phyloP scores from a whole-genome alignment of 495 filamentous ascomycete genomes.

The Opeltia flavorubescens region DNA sequence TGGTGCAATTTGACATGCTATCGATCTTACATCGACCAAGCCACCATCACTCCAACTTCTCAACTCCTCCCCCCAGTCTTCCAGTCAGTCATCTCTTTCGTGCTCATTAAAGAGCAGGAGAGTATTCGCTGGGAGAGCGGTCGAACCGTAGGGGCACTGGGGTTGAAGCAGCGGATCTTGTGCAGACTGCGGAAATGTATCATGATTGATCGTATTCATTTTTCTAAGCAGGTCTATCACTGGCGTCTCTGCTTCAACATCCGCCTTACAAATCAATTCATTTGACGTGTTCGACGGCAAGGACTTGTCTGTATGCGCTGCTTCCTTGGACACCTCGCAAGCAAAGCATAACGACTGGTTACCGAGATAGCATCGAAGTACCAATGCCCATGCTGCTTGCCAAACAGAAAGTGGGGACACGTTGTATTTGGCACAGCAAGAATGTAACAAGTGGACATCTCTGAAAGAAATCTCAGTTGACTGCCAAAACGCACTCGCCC shows the following conservation, averaged over 20 bases:
- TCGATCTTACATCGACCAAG: neutral
- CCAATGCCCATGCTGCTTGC: conserved; percentile 42
- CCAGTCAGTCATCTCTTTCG: neutral
- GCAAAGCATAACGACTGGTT: conserved; percentile 43
- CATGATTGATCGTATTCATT: neutral
- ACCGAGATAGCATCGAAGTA: conserved; percentile 34
- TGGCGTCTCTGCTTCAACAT: neutral
- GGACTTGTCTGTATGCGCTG: neutral
- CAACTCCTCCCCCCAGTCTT: neutral
- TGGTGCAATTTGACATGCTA: too few species aligned
- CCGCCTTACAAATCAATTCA: neutral
- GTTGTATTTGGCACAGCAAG: conserved; percentile 1
- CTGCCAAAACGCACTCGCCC: conserved; percentile 3
- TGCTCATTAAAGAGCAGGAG: neutral
- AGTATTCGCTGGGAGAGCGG: conserved; percentile 1
- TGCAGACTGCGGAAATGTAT: neutral
- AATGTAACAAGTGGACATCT: conserved; percentile 1
- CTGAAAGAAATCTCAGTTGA: conserved; percentile 8
- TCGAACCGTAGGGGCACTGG: neutral
- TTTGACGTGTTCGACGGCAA: neutral
- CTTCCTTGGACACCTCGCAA: conserved; percentile 13
- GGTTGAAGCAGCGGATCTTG: neutral
- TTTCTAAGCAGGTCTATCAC: conserved; percentile 2
- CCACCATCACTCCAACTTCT: neutral
- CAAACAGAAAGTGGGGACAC: conserved; percentile 21